Evolutionary conservation across 495 filamentous ascomycete species (phyloP).

Genomic region (Peziza echinospora): DNA sequence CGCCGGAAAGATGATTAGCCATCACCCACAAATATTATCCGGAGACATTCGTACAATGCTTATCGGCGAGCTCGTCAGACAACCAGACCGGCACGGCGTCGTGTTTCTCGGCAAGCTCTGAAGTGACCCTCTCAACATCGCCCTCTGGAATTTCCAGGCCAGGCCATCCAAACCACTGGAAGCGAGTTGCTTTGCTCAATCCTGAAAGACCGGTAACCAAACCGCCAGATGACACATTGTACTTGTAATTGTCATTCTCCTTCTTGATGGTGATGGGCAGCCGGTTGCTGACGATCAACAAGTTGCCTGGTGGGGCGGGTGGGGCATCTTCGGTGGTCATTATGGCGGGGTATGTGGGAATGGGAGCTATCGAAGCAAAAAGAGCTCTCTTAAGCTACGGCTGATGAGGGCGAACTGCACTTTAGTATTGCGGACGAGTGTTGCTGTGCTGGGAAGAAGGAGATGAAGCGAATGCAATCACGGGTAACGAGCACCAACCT

Average conservation of each 20-base stretch:
- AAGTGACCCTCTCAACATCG: constrained; percentile 41
- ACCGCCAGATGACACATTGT: constrained; percentile 87
- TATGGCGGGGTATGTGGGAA: too few relatives aligned
- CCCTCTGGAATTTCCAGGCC: constrained; percentile 62
- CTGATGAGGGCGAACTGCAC: too few relatives aligned
- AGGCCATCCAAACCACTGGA: constrained; percentile 97
- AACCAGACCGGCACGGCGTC: constrained; percentile 57
- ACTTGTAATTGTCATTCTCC: constrained; percentile 61
- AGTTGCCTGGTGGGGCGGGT: constrained; percentile 18
- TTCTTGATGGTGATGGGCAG: constrained; percentile 90
- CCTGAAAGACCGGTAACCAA: constrained; percentile 80
- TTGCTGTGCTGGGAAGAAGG: too few relatives aligned
- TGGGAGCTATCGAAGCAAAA: too few relatives aligned
- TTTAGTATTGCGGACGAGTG: too few relatives aligned
- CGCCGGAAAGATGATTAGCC: neutral
- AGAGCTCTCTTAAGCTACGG: too few relatives aligned
- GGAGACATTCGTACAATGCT: constrained; percentile 29
- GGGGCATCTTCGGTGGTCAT: too few relatives aligned
- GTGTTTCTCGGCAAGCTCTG: constrained; percentile 50
- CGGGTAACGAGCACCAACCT: too few relatives aligned
- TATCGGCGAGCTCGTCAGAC: constrained; percentile 55
- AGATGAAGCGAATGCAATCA: too few relatives aligned
- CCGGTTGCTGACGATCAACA: constrained; percentile 82
- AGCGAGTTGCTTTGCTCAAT: constrained; percentile 71
- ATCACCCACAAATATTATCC: neutral